These are phyloP conservation scores for Fistulinella prunicolor DNA, from an alignment of 768 basidiomycete species.

Conservation along the genomic window DNA sequence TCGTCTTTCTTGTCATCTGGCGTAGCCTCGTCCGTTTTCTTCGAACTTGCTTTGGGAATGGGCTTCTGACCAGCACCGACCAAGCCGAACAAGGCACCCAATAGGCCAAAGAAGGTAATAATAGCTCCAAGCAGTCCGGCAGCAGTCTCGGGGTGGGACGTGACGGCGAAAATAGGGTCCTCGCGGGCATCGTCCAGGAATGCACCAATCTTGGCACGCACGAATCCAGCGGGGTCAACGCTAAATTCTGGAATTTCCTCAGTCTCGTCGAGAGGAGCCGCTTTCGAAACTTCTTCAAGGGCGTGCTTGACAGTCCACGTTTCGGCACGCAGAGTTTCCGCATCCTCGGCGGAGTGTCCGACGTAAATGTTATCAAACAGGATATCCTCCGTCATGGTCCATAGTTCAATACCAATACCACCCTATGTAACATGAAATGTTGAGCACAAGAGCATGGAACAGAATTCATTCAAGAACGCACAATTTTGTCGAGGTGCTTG, in stretches of 20 bases:
- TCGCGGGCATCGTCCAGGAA: constrained; percentile 78
- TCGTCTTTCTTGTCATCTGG: constrained; percentile 67
- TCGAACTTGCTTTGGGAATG: constrained; percentile 60
- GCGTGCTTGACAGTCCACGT: constrained; percentile 91
- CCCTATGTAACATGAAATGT: constrained; percentile 44
- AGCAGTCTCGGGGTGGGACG: constrained; percentile 85
- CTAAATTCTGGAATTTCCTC: constrained; percentile 50
- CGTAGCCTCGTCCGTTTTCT: constrained; percentile 71
- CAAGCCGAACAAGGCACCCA: constrained; percentile 76
- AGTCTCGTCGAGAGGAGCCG: constrained; percentile 46
- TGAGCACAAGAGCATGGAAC: constrained; percentile 1
- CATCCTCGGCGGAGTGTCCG: constrained; percentile 85
- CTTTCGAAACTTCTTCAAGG: constrained; percentile 58
- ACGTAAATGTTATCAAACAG: constrained; percentile 94
- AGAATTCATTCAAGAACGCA: constrained; percentile 35
- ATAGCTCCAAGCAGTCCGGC: constrained; percentile 69
- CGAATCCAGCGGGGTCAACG: constrained; percentile 74
- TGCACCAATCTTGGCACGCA: constrained; percentile 70
- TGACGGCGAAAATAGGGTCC: constrained; percentile 81
- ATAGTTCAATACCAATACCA: constrained; percentile 96
- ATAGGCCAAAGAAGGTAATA: constrained; percentile 81
- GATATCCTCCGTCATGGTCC: constrained; percentile 98
- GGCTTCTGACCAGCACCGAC: constrained; percentile 73
- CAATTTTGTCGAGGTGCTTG: constrained; percentile 82
- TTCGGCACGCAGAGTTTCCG: constrained; percentile 76